Conservation (phyloP, 495 filamentous ascomycete species). For the Penicillium egyptiacum region DNA sequence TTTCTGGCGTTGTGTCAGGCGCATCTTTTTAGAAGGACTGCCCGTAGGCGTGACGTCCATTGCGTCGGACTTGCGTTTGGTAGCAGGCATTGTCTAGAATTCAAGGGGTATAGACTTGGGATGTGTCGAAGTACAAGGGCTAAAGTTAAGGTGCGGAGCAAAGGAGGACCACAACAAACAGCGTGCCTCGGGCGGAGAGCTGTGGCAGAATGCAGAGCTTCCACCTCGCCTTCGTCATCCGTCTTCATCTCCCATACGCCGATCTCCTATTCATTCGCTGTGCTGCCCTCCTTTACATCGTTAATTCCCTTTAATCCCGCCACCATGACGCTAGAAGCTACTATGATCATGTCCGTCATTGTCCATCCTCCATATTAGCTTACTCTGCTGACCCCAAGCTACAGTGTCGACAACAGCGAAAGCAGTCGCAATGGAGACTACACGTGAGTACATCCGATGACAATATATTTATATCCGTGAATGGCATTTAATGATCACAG, state of each 20-base stretch:
- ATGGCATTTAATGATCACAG: slow-evolving; percentile 38
- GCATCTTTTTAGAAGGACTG: slow-evolving; percentile 60
- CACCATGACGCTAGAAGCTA: slow-evolving; percentile 72
- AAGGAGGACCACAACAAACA: slow-evolving; percentile 34
- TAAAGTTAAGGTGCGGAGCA: slow-evolving; percentile 24
- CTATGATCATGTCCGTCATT: slow-evolving; percentile 67
- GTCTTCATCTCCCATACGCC: slow-evolving; percentile 18
- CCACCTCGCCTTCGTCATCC: slow-evolving; percentile 19
- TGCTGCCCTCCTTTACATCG: slow-evolving; percentile 8
- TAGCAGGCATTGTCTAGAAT: slow-evolving; percentile 50
- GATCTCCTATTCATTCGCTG: slow-evolving; percentile 10
- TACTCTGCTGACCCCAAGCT: slow-evolving; percentile 27
- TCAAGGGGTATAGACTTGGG: slow-evolving; percentile 14
- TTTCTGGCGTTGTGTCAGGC: slow-evolving; percentile 76
- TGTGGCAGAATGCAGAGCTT: slow-evolving; percentile 32
- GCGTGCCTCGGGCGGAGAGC: slow-evolving; percentile 16
- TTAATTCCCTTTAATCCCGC: slow-evolving; percentile 23
- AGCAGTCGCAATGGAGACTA: slow-evolving; percentile 98
- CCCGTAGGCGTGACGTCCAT: slow-evolving; percentile 47
- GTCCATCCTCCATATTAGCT: slow-evolving; percentile 16
- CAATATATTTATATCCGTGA: slow-evolving; percentile 4
- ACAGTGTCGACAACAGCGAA: slow-evolving; percentile 95
- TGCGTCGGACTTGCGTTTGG: slow-evolving; percentile 60
- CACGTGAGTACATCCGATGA: slow-evolving; percentile 34
- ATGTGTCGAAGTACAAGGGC: slow-evolving; percentile 13